These are phyloP conservation scores for Linaria vulgaris DNA, from an alignment of 257 asterid species.

Conservation along the genomic window DNA sequence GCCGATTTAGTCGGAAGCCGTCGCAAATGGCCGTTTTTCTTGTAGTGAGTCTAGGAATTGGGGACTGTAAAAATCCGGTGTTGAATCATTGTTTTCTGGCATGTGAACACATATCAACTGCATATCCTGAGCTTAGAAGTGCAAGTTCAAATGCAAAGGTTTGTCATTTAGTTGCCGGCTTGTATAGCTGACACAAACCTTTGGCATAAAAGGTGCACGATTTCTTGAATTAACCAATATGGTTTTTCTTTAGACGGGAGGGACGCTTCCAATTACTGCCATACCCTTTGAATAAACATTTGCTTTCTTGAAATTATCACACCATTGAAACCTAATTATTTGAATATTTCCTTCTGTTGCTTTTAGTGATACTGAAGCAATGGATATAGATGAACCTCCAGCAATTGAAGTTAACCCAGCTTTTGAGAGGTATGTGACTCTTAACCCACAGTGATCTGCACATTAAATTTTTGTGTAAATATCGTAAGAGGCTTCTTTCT, in stretches of 20 bases:
- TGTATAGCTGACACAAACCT: constrained; percentile 17
- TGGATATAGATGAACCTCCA: constrained; percentile 77
- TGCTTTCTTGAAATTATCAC: constrained; percentile 3
- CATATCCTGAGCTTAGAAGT: constrained; percentile 88
- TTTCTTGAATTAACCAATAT: constrained; percentile 18
- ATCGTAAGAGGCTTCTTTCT: constrained; percentile 15
- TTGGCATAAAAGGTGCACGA: constrained; percentile 15
- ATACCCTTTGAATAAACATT: constrained; percentile 64
- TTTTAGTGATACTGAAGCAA: constrained; percentile 57
- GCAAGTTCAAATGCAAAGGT: constrained; percentile 90
- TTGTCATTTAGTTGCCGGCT: constrained; percentile 24
- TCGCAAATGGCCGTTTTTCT: no score
- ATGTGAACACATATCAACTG: constrained; percentile 85
- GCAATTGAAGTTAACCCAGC: constrained; percentile 40
- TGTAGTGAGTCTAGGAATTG: no score
- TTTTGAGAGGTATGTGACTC: constrained; percentile 50
- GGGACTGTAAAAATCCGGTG: constrained; percentile 22
- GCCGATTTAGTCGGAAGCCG: no score
- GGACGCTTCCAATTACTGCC: constrained; percentile 97
- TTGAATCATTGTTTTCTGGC: constrained; percentile 50
- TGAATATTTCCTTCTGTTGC: constrained; percentile 19
- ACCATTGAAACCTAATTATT: not conserved
- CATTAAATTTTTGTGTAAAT: not conserved
- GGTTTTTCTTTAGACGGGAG: constrained; percentile 59
- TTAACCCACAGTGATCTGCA: constrained; percentile 7